Conservation (phyloP, 352 stramenopile species). For the Nothophytophthora sp. region DNA sequence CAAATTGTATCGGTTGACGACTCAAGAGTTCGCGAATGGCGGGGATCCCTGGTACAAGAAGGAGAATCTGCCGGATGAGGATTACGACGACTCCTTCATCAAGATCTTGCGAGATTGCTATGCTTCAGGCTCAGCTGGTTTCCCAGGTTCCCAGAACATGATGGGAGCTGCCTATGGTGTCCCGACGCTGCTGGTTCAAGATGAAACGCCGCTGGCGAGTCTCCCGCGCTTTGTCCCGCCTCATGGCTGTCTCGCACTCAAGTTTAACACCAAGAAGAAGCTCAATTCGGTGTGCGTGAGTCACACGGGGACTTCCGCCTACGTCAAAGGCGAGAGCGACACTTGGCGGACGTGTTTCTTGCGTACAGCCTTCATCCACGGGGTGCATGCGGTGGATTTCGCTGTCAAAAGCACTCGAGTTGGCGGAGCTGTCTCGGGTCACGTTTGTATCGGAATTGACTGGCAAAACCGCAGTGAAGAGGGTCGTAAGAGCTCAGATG, state of each 20-base stretch:
- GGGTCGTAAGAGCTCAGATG: constrained; percentile 1
- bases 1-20: constrained; percentile 87
- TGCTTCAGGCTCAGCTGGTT: constrained; percentile 76
- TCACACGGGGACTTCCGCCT: constrained; percentile 69
- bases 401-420: constrained; percentile 69
- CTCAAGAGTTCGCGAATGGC: constrained; percentile 86
- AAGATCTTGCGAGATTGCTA: constrained; percentile 89
- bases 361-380: constrained; percentile 59
- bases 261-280: constrained; percentile 73
- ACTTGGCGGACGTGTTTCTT: constrained; percentile 72
- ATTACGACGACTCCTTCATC: constrained; percentile 87
- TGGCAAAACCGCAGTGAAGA: constrained; percentile 32
- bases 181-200: constrained; percentile 83
- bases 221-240: constrained; percentile 63
- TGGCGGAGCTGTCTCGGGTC: constrained; percentile 62
- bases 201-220: constrained; percentile 65
- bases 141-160: constrained; percentile 88
- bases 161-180: constrained; percentile 84
- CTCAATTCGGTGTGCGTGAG: constrained; percentile 60
- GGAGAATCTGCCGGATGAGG: constrained; percentile 84
- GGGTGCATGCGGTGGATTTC: constrained; percentile 80
- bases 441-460: constrained; percentile 78
- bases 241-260: constrained; percentile 51
- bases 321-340: constrained; percentile 50
- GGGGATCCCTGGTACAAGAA: constrained; percentile 91